These are phyloP conservation scores for Vicia faba DNA, from an alignment of 306 rosid genomes.

Conservation along the genomic window DNA sequence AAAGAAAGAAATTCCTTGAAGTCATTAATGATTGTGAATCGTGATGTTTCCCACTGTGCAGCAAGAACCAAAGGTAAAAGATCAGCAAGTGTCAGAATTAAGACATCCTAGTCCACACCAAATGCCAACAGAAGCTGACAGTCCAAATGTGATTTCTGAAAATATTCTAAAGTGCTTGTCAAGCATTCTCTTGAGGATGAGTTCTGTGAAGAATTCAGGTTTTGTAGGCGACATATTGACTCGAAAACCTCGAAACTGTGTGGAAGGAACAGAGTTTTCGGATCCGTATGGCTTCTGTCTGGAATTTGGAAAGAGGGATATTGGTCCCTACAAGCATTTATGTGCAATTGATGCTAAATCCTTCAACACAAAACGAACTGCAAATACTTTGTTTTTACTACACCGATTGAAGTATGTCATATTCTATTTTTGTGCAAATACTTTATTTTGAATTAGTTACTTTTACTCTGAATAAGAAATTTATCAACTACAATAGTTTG, in stretches of 20 bases:
- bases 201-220: constrained; percentile 55
- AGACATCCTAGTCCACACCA: constrained; percentile 43
- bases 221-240: constrained; percentile 44
- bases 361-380: constrained; percentile 63
- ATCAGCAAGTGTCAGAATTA: constrained; percentile 45
- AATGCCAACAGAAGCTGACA: constrained; percentile 50
- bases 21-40: constrained; percentile 28
- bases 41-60: constrained; percentile 46
- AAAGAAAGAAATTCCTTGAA: not conserved
- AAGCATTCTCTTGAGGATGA: constrained; percentile 73
- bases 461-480: constrained; percentile 2
- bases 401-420: constrained; percentile 73
- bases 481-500: constrained; percentile 13
- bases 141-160: constrained; percentile 78
- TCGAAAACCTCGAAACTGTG: constrained; percentile 35
- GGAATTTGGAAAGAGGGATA: constrained; percentile 71
- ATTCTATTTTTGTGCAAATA: too few relatives aligned
- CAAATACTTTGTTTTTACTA: constrained; percentile 70
- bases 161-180: constrained; percentile 79
- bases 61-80: constrained; percentile 55
- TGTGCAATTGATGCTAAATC: constrained; percentile 58
- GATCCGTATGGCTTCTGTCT: constrained; percentile 73
- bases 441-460: constrained; percentile 3
- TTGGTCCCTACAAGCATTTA: constrained; percentile 74
- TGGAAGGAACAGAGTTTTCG: constrained; percentile 44